Evolutionary conservation across 2,329 filamentous ascomycete species (phyloP), one percentile per base, ranked within the genome.

Genomic region (Arthroderma uncinatum): DNA sequence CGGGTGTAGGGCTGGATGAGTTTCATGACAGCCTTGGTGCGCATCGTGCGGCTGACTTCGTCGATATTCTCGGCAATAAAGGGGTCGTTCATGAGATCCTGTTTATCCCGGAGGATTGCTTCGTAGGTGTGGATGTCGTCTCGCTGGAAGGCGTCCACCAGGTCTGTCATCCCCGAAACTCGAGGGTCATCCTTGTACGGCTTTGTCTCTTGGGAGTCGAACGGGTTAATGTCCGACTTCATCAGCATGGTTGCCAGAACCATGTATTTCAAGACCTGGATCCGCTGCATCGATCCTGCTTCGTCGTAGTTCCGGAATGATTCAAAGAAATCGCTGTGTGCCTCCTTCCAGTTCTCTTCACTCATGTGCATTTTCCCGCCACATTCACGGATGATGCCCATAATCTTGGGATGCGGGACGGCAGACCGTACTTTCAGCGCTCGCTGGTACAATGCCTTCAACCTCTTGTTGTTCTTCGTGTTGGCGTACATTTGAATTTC

Each of bases 301-400:
- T 98, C 93, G 70, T 98, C 93, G 74, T 97, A 98, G 75, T 96
- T 97, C 58, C 91, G 87, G 78, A 98, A 98, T 0, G 92, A 95
- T 71, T 98, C 93, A 72, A 96, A 96, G 73, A 98, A 98, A 76
- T 97, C 93, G 65, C 85, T 92, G 73, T 97, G 91, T 0, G 93
- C 93, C 67, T 91, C 89, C 70, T 93, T 89, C 93, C 93, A 98
- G 71, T 97, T 97, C 76, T 97, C 93, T 78, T 98, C 93, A 71
- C 88, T 93, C 93, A 98, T 97, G 76, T 97, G 91, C 93, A 98
- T 98, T 78, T 98, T 98, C 65, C 93, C 93, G 66, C 93, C 93
- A 70, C 93, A 98, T 75, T 98, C 93, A 56, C 92, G 86, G 68
- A 98, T 98, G 70, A 98, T 92, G 54, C 93, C 93, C 89, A 97